phyloP scores from a whole-genome alignment of 441 rosid species.

The Adansonia madagascariensis region DNA sequence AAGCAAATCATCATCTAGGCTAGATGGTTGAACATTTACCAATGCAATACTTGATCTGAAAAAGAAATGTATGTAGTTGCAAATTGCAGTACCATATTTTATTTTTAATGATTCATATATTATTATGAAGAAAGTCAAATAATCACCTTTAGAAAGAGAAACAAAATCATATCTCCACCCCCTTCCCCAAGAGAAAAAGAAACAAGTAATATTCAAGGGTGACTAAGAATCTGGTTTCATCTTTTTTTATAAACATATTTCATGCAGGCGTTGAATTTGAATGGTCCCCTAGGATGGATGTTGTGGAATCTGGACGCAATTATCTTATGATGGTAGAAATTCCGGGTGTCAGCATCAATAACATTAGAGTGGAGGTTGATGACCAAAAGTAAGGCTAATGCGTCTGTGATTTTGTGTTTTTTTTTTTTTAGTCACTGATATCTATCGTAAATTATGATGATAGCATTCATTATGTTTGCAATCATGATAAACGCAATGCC shows the following conservation, averaged over 20 bases:
- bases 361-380: conserved; percentile 76
- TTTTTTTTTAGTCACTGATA: no score
- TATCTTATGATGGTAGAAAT: conserved; percentile 66
- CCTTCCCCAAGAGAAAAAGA: background rate
- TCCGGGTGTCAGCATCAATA: conserved; percentile 70
- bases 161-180: background rate
- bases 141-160: background rate
- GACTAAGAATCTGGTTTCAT: conserved; percentile 4
- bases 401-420: no score
- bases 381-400: conserved; percentile 46
- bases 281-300: conserved; percentile 72
- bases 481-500: no score
- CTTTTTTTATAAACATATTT: background rate
- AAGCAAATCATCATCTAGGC: background rate
- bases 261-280: conserved; percentile 48
- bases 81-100: background rate
- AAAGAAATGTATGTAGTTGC: background rate
- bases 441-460: no score
- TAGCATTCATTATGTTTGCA: no score
- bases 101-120: conserved; percentile 4
- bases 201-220: background rate
- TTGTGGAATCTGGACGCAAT: conserved; percentile 50
- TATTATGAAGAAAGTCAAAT: background rate
- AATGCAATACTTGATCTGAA: background rate
- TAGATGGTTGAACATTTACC: background rate